phyloP scores from a whole-genome alignment of 2,329 filamentous ascomycete genomes.

The Aureobasidium mangrovei region DNA sequence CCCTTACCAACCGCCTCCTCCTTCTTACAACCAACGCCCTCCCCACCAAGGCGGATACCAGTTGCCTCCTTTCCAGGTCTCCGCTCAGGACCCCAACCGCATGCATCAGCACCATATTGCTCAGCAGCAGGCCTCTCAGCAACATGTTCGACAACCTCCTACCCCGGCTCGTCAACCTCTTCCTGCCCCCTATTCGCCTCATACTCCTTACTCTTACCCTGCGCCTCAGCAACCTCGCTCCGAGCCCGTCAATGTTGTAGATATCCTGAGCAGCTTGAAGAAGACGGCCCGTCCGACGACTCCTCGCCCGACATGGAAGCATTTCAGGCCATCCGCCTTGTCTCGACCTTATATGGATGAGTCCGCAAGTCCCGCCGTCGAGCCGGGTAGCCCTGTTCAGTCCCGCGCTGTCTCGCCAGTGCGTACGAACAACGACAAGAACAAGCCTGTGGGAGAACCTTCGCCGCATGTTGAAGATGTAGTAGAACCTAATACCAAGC shows the following conservation, averaged over 20 bases:
- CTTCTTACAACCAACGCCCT: constrained; percentile 22
- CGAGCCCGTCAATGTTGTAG: neutral
- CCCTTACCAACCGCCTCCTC: neutral
- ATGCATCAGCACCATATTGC: constrained; percentile 25
- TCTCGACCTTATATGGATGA: constrained; percentile 17
- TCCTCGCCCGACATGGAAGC: constrained; percentile 23
- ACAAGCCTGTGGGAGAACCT: neutral
- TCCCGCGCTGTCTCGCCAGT: neutral
- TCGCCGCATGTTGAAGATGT: neutral
- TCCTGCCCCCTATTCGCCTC: constrained; percentile 12
- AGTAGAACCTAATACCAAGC: constrained; percentile 4
- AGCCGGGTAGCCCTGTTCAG: constrained; percentile 25
- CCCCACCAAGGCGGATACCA: constrained; percentile 36
- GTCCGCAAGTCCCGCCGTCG: constrained; percentile 22
- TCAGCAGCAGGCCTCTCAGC: constrained; percentile 16
- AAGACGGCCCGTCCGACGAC: neutral
- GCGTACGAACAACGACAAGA: neutral
- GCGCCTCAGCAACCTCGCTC: constrained; percentile 23
- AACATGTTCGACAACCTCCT: constrained; percentile 19
- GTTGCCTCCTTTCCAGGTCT: constrained; percentile 40
- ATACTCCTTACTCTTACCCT: constrained; percentile 16
- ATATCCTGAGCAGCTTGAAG: constrained; percentile 5
- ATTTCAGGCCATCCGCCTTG: constrained; percentile 19
- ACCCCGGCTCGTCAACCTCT: constrained; percentile 7
- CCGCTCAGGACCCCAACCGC: constrained; percentile 34